Base-by-base conservation (phyloP, 148 eudicot species). In the Arctostaphylos glauca region DNA sequence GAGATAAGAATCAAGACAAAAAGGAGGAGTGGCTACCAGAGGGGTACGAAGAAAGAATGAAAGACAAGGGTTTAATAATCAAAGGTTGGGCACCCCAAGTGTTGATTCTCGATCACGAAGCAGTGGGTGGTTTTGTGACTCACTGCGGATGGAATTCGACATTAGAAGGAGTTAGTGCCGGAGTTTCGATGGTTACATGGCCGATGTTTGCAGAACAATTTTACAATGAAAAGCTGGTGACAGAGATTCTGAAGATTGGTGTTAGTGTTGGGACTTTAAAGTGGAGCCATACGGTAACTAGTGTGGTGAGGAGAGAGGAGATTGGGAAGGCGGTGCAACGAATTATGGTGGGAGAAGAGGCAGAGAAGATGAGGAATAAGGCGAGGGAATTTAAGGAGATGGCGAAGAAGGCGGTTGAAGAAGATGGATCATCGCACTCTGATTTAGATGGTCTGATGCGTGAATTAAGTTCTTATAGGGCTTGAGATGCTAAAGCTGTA, bases 131-230 rank as follows among this genome's bases (percentile, higher is more conserved):
- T 0, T 88, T 88, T 16, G 23, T 88, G 80, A 86, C 90, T 7
- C 90, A 88, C 5, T 88, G 90, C 44, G 90, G 90, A 18, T 88
- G 90, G 90, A 88, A 88, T 52, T 88, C 90, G 10, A 77, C 53
- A 6, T 70, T 88, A 47, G 90, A 84, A 81, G 84, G 85, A 0
- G 5, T 86, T 1, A 74, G 81, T 5, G 85, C 87, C 7, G 90
- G 88, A 0, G 73, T 88, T 68, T 85, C 90, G 0, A 68, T 88
- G 88, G 85, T 82, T 23, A 86, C 90, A 1, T 88, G 88, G 90
- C 88, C 90, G 12, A 0, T 76, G 23, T 84, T 59, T 3, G 90
- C 88, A 0, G 90, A 88, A 53, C 90, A 88, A 55, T 88, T 85
- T 54, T 75, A 9, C 31, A 87, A 85, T 25, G 89, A 85, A 43